Evolutionary conservation across 2,329 filamentous ascomycete species (phyloP).

Genomic region (Aspergillus uvarum): DNA sequence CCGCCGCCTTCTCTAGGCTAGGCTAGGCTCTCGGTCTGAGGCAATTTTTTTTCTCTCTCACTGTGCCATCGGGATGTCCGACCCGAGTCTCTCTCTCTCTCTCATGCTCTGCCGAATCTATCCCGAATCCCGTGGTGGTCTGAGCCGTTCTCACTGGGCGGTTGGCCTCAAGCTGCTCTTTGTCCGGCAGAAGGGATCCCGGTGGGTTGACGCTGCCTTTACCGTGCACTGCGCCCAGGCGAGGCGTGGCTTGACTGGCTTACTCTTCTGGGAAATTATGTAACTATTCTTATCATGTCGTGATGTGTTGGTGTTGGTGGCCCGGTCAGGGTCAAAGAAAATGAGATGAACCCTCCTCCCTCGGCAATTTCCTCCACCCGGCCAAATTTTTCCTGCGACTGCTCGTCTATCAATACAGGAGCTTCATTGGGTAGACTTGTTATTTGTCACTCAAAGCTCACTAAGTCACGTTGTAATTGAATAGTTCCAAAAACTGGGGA

Average conservation of each 20-base stretch:
- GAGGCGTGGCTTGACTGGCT: background rate
- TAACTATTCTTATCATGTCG: conserved; percentile 7
- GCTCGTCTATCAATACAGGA: background rate
- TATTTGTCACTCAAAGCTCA: background rate
- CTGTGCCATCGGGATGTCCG: conserved; percentile 21
- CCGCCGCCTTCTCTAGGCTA: conserved; percentile 1
- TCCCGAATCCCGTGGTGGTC: conserved; percentile 30
- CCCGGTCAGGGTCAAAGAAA: background rate
- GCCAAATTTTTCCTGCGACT: background rate
- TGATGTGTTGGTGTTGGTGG: conserved; percentile 3
- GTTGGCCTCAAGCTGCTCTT: background rate
- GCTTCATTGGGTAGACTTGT: background rate
- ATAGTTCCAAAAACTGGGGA: background rate
- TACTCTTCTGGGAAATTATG: conserved; percentile 7
- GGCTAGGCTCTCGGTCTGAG: conserved; percentile 10
- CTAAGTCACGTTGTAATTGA: background rate
- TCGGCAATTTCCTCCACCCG: background rate
- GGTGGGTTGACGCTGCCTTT: background rate
- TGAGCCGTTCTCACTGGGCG: conserved; percentile 19
- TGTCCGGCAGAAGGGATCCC: background rate
- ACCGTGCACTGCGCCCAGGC: background rate
- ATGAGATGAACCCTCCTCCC: background rate
- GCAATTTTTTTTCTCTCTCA: conserved; percentile 12
- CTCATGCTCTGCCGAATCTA: conserved; percentile 18
- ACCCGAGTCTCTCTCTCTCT: conserved; percentile 15